Percentiles rank a stretch among this genome's conserved stretches.
These are phyloP conservation scores for Candida saitoana DNA, from an alignment of 805 yeast species.

Conservation along the genomic window DNA sequence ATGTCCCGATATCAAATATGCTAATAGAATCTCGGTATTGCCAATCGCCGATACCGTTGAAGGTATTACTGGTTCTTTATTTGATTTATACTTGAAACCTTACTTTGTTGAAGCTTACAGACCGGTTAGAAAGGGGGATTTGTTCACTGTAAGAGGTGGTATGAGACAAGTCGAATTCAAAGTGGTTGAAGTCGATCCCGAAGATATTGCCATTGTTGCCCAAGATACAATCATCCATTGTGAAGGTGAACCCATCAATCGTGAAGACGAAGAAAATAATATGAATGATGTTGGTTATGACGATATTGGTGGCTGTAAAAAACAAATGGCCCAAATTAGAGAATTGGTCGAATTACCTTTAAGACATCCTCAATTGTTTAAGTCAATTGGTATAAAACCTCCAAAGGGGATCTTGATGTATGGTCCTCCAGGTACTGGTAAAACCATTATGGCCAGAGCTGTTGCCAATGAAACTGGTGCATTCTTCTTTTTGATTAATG, in stretches of 20 bases:
- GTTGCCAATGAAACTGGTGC: slow-evolving; percentile 99
- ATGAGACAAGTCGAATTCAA: slow-evolving; percentile 99
- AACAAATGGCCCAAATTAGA: slow-evolving; percentile 99
- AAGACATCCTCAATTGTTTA: slow-evolving; percentile 97
- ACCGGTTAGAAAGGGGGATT: slow-evolving; percentile 97
- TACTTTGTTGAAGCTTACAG: slow-evolving; percentile 98
- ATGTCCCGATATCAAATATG: slow-evolving; percentile 97
- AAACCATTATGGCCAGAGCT: slow-evolving; percentile 99
- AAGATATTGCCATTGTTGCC: slow-evolving; percentile 95
- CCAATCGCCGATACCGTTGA: slow-evolving; percentile 98
- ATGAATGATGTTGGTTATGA: slow-evolving; percentile 97
- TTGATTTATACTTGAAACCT: slow-evolving; percentile 94
- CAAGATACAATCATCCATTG: slow-evolving; percentile 98
- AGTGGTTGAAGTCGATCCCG: slow-evolving; percentile 97
- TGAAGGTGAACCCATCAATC: slow-evolving; percentile 97
- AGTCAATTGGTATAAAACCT: slow-evolving; percentile 97
- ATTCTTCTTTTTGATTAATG: slow-evolving; percentile 94
- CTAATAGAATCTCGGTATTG: slow-evolving; percentile 87
- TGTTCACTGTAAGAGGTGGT: slow-evolving; percentile 95
- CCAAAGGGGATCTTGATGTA: slow-evolving; percentile 97
- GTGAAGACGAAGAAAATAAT: slow-evolving; percentile 97
- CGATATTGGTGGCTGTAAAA: slow-evolving; percentile 98
- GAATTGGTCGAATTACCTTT: slow-evolving; percentile 97
- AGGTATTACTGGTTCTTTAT: slow-evolving; percentile 93
- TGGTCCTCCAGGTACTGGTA: slow-evolving; percentile 99